phyloP scores from a whole-genome alignment of 164 flowering plant species.

The Platanus orientalis region DNA sequence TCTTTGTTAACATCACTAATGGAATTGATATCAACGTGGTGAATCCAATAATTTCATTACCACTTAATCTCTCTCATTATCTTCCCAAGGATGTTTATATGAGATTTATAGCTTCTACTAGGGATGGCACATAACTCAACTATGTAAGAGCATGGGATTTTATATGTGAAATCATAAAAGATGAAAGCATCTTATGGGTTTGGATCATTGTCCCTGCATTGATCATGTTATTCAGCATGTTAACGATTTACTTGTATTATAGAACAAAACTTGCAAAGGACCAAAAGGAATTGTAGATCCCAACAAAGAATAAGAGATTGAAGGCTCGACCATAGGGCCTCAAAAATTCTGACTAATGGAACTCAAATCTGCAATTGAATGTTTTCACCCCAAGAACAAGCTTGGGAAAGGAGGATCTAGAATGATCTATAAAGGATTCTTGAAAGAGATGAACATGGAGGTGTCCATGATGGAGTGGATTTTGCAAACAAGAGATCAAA shows the following conservation, averaged over 20 bases:
- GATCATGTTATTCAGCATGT: background rate
- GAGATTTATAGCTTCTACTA: constrained; percentile 44
- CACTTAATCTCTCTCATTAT: constrained; percentile 28
- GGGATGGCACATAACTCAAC: constrained; percentile 28
- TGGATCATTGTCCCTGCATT: constrained; percentile 19
- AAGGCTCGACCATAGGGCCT: constrained; percentile 30
- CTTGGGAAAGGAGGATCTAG: no score
- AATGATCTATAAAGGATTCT: constrained; percentile 47
- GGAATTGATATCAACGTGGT: constrained; percentile 8
- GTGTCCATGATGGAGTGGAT: constrained; percentile 50
- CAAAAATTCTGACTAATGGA: constrained; percentile 41
- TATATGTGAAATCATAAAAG: constrained; percentile 13
- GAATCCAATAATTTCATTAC: constrained; percentile 15
- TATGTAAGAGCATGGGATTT: constrained; percentile 43
- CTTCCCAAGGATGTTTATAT: constrained; percentile 37
- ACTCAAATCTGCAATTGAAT: constrained; percentile 46
- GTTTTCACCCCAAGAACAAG: no score
- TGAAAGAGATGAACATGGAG: constrained; percentile 22
- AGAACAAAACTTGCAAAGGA: background rate
- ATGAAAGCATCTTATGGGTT: constrained; percentile 13
- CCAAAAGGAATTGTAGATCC: constrained; percentile 14
- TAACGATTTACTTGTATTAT: constrained; percentile 8
- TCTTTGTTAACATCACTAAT: constrained; percentile 20
- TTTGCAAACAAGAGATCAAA: constrained; percentile 45
- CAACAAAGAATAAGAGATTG: constrained; percentile 26